These are phyloP conservation scores for Salix exigua DNA, from an alignment of 345 rosid species.

Conservation along the genomic window DNA sequence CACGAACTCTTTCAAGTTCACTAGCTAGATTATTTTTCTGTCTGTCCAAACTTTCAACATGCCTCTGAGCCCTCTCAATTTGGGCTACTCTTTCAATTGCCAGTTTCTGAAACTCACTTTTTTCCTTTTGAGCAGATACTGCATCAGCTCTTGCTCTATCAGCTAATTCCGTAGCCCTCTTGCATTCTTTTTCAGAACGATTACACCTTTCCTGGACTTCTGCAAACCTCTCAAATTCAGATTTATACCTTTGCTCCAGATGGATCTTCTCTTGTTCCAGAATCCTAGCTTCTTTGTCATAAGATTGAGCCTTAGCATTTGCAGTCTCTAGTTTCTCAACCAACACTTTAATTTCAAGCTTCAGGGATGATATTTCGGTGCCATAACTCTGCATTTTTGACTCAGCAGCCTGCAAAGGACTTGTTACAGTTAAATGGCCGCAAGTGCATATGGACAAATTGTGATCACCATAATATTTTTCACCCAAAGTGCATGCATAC, in stretches of 20 bases:
- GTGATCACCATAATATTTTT: not conserved
- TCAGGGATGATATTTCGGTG: conserved; percentile 57
- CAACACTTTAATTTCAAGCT: conserved; percentile 52
- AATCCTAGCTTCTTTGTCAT: conserved; percentile 71
- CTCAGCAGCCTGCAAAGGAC: conserved; percentile 74
- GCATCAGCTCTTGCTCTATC: conserved; percentile 86
- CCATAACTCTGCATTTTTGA: conserved; percentile 76
- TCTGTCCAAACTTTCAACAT: conserved; percentile 72
- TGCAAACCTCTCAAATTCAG: conserved; percentile 80
- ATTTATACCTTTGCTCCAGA: conserved; percentile 70
- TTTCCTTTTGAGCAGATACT: conserved; percentile 72
- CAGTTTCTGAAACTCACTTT: conserved; percentile 64
- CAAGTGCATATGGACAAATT: not conserved
- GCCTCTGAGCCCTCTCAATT: conserved; percentile 80
- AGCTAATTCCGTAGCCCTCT: conserved; percentile 82
- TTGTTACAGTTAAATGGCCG: conserved; percentile 9
- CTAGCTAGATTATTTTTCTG: conserved; percentile 57
- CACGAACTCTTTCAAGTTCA: conserved; percentile 54
- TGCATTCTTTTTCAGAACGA: conserved; percentile 78
- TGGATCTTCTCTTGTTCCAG: conserved; percentile 84
- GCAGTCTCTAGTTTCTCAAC: conserved; percentile 63
- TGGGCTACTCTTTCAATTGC: conserved; percentile 89
- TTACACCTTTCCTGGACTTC: conserved; percentile 79
- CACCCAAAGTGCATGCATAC: not conserved
- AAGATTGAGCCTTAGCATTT: conserved; percentile 64